phyloP scores from a whole-genome alignment of 139 green algal species.

The Pseudopediastrum boryanum region DNA sequence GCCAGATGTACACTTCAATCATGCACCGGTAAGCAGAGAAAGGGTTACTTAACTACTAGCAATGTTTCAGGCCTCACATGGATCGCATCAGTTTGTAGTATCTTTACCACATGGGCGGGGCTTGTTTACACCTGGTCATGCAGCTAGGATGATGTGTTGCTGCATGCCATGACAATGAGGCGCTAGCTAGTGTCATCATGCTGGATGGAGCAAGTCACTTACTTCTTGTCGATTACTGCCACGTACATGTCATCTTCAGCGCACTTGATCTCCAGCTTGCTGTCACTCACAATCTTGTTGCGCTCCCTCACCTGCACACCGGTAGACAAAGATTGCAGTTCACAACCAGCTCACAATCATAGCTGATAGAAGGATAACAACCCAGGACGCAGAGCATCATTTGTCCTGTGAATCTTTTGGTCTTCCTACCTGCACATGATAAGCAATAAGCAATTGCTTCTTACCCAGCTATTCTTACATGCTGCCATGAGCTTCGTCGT shows the following conservation, averaged over 20 bases:
- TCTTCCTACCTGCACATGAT: neutral
- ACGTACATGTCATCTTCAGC: slow-evolving; percentile 79
- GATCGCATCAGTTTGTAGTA: neutral
- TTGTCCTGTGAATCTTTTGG: neutral
- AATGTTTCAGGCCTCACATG: no score
- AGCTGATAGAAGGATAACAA: neutral
- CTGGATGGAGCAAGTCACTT: no score
- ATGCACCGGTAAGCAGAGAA: neutral
- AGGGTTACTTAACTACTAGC: neutral
- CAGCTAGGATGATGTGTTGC: neutral
- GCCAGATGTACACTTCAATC: neutral
- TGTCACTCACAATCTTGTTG: slow-evolving; percentile 58
- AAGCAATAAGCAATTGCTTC: neutral
- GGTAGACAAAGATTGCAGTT: neutral
- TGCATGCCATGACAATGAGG: neutral
- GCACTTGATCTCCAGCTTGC: slow-evolving; percentile 63
- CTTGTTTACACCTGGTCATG: neutral
- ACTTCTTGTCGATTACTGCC: slow-evolving; percentile 45
- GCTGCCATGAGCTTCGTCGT: neutral
- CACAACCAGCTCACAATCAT: neutral
- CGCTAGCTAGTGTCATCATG: neutral
- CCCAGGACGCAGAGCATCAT: neutral
- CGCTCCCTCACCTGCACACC: slow-evolving; percentile 45
- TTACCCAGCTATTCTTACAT: neutral
- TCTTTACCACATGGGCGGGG: neutral